Base-by-base conservation (phyloP, 805 yeast species). In the Candida schatavii region DNA sequence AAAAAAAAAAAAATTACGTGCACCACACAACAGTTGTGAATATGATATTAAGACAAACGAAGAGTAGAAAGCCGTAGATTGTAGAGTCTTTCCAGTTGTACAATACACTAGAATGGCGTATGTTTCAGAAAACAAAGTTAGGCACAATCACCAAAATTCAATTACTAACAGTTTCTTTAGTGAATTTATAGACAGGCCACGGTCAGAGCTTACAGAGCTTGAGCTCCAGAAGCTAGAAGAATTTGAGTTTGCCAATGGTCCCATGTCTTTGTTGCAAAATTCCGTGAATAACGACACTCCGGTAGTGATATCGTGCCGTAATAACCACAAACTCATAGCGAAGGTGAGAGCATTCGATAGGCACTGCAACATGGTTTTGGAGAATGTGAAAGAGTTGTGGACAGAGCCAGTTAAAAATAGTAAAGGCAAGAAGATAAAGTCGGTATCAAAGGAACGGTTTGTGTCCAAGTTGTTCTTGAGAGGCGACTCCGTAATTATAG, bases 271-370 rank as follows among this genome's bases (percentile, higher is more conserved):
- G 21, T 75, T 93, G n/a, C 88, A 89, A 50, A 81, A 82, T 35
- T 89, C 98, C 0, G 84, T 88, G 31, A 75, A 81, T 46, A 75
- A 80, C 41, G 82, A 81, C 39, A 75, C 85, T 2, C 88, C 88
- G 20, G 88, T 93, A 3, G 77, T 93, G 44, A 85, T 93, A 46
- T 87, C 96, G 17, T 78, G 95, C 46, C 77, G 99, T 56, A 93
- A 93, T 61, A 90, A 91, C 62, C 97, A 90, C 59, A 93, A 93
- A 64, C 72, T 93, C 31, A 76, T 93, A 23, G 96, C 90, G 2
- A 80, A 87, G 50, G 93, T 93, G 39, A 86, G 86, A 56, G 97
- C 98, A 0, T 93, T 89, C 62, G 99, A 93, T 61, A 81, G 96
- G 57, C 99, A 93, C 64, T 85, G 96, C 48, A 93, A 93, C 62